A percentile compares a stretch with the other conserved stretches of the same genome.
Conservation (phyloP, 2,329 filamentous ascomycete species). For the Clonostachys chloroleuca region DNA sequence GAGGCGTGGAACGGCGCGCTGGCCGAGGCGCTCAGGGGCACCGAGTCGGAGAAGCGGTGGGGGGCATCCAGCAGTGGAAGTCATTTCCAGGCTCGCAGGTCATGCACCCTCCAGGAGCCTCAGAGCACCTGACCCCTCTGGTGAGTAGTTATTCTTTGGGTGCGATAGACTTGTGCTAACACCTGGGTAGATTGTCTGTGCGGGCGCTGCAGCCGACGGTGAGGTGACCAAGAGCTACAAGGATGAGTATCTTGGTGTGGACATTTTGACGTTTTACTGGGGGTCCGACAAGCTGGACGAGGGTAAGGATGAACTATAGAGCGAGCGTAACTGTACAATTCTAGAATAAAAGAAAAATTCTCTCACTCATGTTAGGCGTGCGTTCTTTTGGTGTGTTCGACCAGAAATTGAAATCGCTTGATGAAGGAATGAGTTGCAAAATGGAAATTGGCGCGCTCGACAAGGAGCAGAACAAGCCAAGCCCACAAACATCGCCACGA, state of each 20-base stretch:
- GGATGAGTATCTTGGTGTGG: conserved; percentile 42
- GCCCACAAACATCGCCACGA: too few species aligned
- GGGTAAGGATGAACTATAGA: too few species aligned
- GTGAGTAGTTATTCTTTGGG: too few species aligned
- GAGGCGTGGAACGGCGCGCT: conserved; percentile 41
- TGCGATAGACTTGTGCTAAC: too few species aligned
- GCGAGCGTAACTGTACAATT: too few species aligned
- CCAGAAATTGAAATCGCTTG: too few species aligned
- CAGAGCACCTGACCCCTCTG: conserved; percentile 35
- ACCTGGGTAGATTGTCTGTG: conserved; percentile 37
- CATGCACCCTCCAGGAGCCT: conserved; percentile 48
- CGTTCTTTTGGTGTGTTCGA: too few species aligned
- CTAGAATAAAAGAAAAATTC: too few species aligned
- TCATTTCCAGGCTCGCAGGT: conserved; percentile 38
- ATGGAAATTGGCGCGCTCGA: too few species aligned
- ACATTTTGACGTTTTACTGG: conserved; percentile 55
- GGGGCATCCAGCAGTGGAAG: conserved; percentile 40
- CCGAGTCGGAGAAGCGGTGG: conserved; percentile 26
- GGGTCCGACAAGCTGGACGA: conserved; percentile 17
- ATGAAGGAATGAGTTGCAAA: too few species aligned
- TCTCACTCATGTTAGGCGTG: too few species aligned
- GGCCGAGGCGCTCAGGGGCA: conserved; percentile 26
- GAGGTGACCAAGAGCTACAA: conserved; percentile 36
- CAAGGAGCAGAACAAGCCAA: too few species aligned
- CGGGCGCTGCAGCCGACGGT: conserved; percentile 39